phyloP scores from a whole-genome alignment of 1,139 yeast species.

The Diutina sp. region DNA sequence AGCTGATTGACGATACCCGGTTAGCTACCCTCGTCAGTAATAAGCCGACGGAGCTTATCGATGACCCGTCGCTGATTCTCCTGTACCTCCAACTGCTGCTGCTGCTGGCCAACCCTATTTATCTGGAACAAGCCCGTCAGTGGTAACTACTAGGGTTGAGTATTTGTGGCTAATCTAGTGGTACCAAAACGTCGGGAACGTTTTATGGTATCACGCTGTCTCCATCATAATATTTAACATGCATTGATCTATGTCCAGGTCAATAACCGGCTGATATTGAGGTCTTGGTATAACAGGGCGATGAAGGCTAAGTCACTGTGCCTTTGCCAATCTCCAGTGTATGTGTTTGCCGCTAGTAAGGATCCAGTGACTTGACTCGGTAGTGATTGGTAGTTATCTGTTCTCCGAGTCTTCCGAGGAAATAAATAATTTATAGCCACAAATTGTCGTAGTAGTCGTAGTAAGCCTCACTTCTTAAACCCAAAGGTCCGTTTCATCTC shows the following conservation, averaged over 20 bases:
- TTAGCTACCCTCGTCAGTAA: slow-evolving; percentile 44
- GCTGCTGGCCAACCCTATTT: neutral
- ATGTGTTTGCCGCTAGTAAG: no score
- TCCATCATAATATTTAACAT: neutral
- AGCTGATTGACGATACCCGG: slow-evolving; percentile 19
- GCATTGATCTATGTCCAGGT: neutral
- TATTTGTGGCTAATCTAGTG: neutral
- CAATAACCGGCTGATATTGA: no score
- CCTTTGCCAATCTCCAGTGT: no score
- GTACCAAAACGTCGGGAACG: neutral
- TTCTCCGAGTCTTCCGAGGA: neutral
- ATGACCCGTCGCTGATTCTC: neutral
- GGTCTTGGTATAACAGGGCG: no score
- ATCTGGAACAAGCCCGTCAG: neutral
- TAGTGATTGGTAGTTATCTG: neutral
- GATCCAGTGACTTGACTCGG: no score
- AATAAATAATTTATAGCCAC: no score
- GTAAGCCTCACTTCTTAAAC: neutral
- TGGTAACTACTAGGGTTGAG: neutral
- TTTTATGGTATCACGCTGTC: neutral
- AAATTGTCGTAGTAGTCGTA: no score
- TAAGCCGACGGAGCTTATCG: slow-evolving; percentile 6
- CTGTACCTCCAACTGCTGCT: neutral
- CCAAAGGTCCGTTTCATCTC: slow-evolving; percentile 43
- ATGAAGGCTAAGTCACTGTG: no score